Evolutionary conservation across 2,329 filamentous ascomycete genomes (phyloP), one percentile per base, ranked within the genome.

Genomic region (Balansia obtecta): DNA sequence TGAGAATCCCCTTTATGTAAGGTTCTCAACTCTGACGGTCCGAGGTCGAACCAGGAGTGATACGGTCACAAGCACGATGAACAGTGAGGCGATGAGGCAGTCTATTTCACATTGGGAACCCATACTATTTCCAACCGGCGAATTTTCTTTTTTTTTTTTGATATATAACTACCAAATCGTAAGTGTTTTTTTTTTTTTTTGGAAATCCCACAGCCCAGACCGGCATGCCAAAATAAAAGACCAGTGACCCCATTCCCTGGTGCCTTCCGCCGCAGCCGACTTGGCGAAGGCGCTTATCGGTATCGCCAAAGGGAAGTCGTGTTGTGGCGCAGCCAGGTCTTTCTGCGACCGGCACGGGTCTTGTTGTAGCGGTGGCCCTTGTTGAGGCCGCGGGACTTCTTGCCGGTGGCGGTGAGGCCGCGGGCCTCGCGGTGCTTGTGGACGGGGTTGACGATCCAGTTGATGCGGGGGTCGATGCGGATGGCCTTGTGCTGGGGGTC

Each of bases 321-420:
- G 86, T 98, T 98, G 82, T 95, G 89, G 73, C 87, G 83, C 88
- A 95, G 95, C 94, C 93, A 98, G 73, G 91, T 98, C 89, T 98
- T 96, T 82, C 94, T 91, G 75, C 93, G 84, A 68, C 93, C 93
- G 65, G 89, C 87, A 64, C 79, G 80, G 74, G 93, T 98, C 82
- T 98, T 95, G 88, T 91, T 95, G 89, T 88, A 98, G 69, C 86
- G 83, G 79, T 97, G 91, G 66, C 93, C 93, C 84, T 95, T 95
- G 85, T 93, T 93, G 78, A 98, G 86, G 77, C 94, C 93, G 74
- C 93, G 89, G 68, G 88, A 95, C 80, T 94, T 94, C 90, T 98
- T 98, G 84, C 93, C 93, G 62, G 91, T 97, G 67, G 91, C 85
- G 64, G 93, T 98, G 65, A 98, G 88, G 68, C 93, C 94, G 74